phyloP scores from a whole-genome alignment of 2,329 filamentous ascomycete genomes.

The Graphilbum fragrans region DNA sequence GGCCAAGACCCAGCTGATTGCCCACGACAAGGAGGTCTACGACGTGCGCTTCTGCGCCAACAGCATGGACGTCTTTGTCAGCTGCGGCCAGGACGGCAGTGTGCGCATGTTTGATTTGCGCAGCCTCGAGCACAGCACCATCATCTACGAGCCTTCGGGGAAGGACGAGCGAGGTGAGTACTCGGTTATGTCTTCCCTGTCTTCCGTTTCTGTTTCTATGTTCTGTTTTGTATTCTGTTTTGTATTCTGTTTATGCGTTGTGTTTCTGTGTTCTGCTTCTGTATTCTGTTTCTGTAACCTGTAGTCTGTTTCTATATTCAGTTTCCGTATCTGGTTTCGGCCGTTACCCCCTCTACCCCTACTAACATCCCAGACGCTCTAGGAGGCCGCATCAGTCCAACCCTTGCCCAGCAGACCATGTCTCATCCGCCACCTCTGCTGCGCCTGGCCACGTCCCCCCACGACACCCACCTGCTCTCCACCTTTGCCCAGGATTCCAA shows the following conservation, averaged over 20 bases:
- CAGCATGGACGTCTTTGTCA: conserved; percentile 97
- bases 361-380: conserved; percentile 31
- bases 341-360: too few relatives aligned
- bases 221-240: background rate
- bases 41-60: conserved; percentile 97
- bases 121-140: conserved; percentile 94
- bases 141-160: conserved; percentile 94
- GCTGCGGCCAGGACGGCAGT: conserved; percentile 92
- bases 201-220: background rate
- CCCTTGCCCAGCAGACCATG: conserved; percentile 66
- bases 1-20: conserved; percentile 95
- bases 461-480: conserved; percentile 90
- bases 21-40: conserved; percentile 97
- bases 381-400: conserved; percentile 57
- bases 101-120: conserved; percentile 97
- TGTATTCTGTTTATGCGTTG: background rate
- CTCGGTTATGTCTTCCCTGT: background rate
- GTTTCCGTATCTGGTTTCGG: background rate
- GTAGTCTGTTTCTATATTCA: background rate
- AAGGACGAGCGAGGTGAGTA: conserved; percentile 62
- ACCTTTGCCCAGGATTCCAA: conserved; percentile 93
- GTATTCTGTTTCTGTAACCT: background rate
- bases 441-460: conserved; percentile 78
- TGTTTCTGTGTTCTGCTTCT: too few relatives aligned
- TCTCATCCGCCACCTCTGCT: conserved; percentile 65